These are phyloP conservation scores for Pulveroboletus sp. DNA, from an alignment of 768 basidiomycete species.

Conservation along the genomic window DNA sequence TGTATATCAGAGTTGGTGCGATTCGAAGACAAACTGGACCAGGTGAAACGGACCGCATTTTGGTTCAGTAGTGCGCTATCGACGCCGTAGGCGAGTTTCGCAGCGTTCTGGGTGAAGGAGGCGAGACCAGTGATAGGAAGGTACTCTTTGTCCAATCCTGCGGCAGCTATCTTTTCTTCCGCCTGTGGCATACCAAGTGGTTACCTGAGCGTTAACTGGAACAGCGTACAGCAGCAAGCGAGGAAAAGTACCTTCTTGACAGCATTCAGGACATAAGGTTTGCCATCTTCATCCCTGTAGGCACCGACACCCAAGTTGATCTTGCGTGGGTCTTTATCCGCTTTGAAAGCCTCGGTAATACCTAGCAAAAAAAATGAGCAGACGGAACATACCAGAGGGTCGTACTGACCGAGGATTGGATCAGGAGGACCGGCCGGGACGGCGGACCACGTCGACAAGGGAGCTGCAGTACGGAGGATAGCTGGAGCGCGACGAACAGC, in stretches of 20 bases:
- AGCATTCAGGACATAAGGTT: conserved; percentile 86
- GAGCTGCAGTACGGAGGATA: conserved; percentile 35
- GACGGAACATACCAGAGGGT: background rate
- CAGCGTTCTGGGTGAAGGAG: conserved; percentile 80
- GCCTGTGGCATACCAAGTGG: conserved; percentile 43
- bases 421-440: conserved; percentile 89
- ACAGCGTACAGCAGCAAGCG: background rate
- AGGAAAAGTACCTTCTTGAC: conserved; percentile 68
- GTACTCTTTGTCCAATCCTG: conserved; percentile 88
- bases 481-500: conserved; percentile 48
- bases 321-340: conserved; percentile 86
- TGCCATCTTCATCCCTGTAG: conserved; percentile 90
- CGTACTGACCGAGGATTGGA: conserved; percentile 74
- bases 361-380: conserved; percentile 40
- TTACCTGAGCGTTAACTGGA: background rate
- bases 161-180: conserved; percentile 62
- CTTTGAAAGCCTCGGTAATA: conserved; percentile 94
- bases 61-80: conserved; percentile 69
- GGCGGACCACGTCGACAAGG: conserved; percentile 70
- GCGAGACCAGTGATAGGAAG: conserved; percentile 90
- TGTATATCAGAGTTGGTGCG: background rate
- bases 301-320: conserved; percentile 98
- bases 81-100: conserved; percentile 85
- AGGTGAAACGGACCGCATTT: conserved; percentile 57
- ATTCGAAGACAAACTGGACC: background rate